Evolutionary conservation across 768 basidiomycete species (phyloP).

Genomic region (Phanerochaete carnosa): DNA sequence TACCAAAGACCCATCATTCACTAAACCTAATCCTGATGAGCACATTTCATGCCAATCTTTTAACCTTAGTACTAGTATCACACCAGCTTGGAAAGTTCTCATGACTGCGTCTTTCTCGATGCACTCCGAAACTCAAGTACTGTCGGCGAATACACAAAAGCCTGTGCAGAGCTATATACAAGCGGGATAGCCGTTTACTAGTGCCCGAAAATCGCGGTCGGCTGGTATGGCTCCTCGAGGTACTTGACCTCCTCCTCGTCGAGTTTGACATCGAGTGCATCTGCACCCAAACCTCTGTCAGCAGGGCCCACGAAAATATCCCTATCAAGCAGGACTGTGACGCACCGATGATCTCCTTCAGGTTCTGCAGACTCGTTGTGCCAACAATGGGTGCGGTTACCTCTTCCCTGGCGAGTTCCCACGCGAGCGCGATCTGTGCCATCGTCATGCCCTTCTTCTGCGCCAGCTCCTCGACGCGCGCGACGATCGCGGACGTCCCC

Average conservation of each 20-base stretch:
- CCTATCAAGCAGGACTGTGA: background rate
- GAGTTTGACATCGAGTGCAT: slow-evolving; percentile 44
- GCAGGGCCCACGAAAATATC: background rate
- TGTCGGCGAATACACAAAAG: no score
- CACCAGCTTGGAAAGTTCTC: no score
- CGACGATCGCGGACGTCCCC: slow-evolving; percentile 9
- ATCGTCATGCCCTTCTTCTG: slow-evolving; percentile 37
- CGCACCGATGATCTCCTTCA: slow-evolving; percentile 36
- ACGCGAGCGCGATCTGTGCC: slow-evolving; percentile 39
- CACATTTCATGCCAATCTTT: no score
- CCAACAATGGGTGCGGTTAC: slow-evolving; percentile 43
- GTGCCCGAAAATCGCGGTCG: slow-evolving; percentile 46
- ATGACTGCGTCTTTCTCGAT: no score
- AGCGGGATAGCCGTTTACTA: background rate
- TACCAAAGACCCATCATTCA: no score
- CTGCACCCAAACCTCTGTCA: slow-evolving; percentile 20
- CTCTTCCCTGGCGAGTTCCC: slow-evolving; percentile 30
- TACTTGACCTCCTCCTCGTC: slow-evolving; percentile 54
- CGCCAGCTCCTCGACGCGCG: slow-evolving; percentile 36
- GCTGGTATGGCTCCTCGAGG: slow-evolving; percentile 52
- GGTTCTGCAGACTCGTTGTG: slow-evolving; percentile 32
- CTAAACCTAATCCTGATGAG: no score
- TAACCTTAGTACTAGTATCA: no score
- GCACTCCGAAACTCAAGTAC: no score
- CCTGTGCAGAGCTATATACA: no score